Conservation (phyloP, 371 early-diverging fungal species). For the Thermomucor indicae-seudaticae region DNA sequence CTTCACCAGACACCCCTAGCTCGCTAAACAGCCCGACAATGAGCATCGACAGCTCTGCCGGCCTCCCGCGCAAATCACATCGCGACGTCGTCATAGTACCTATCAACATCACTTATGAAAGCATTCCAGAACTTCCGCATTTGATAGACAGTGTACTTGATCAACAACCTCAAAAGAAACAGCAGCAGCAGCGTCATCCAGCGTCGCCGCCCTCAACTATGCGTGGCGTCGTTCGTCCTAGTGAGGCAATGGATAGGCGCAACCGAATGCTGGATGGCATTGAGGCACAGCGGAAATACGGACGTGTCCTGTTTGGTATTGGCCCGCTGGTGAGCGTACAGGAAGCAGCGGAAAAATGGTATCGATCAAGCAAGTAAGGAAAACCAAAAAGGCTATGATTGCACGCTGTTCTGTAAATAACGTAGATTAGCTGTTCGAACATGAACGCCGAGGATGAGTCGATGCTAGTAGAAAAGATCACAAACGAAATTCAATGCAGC, state of each 20-base stretch:
- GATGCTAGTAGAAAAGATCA: conserved; percentile 22
- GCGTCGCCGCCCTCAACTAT: background rate
- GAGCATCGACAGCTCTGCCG: conserved; percentile 27
- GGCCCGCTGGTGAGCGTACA: conserved; percentile 43
- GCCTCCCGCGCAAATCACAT: conserved; percentile 17
- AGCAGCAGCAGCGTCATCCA: background rate
- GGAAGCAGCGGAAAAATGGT: conserved; percentile 26
- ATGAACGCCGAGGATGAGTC: conserved; percentile 15
- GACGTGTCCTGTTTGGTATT: conserved; percentile 35
- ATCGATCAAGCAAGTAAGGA: conserved; percentile 16
- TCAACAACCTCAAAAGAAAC: conserved; percentile 22
- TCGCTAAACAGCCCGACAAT: conserved; percentile 23
- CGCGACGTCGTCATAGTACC: conserved; percentile 43
- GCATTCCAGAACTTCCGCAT: conserved; percentile 36
- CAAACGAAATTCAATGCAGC: conserved; percentile 26
- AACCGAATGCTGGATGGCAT: conserved; percentile 19
- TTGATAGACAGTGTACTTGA: conserved; percentile 42
- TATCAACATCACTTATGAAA: conserved; percentile 47
- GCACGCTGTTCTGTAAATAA: background rate
- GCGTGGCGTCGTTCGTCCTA: conserved; percentile 24
- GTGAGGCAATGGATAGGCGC: conserved; percentile 42
- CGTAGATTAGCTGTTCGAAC: conserved; percentile 1
- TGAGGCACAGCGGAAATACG: conserved; percentile 23
- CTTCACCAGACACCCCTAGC: conserved; percentile 28
- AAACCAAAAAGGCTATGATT: background rate